Evolutionary conservation across 2,329 filamentous ascomycete species (phyloP).

Genomic region (Magnaporthiopsis poae): DNA sequence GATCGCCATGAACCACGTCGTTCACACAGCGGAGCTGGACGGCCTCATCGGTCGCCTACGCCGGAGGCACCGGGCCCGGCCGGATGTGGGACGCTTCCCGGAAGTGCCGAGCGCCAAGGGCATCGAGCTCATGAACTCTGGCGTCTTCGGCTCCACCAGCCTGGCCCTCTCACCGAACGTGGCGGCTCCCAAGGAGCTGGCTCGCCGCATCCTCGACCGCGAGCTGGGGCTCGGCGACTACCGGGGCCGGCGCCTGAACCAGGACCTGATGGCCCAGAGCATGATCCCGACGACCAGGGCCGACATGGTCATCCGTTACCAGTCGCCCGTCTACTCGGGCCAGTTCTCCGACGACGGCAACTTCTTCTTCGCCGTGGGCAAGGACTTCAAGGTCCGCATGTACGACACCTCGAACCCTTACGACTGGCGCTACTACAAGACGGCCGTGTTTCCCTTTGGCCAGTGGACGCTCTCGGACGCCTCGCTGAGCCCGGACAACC

Average conservation of each 20-base stretch:
- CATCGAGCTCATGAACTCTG: constrained; percentile 67
- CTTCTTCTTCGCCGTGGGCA: constrained; percentile 86
- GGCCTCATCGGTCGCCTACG: constrained; percentile 16
- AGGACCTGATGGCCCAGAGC: constrained; percentile 56
- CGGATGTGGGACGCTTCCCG: constrained; percentile 58
- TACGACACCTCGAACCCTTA: constrained; percentile 96
- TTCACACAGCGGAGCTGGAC: background rate
- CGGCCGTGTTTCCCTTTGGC: constrained; percentile 71
- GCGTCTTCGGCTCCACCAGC: constrained; percentile 65
- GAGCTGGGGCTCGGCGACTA: constrained; percentile 65
- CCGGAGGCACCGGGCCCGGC: constrained; percentile 30
- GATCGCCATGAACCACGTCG: background rate
- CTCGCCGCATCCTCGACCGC: constrained; percentile 65
- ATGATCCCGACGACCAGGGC: constrained; percentile 69
- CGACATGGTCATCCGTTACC: constrained; percentile 81
- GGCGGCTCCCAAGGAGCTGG: constrained; percentile 45
- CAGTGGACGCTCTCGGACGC: constrained; percentile 96
- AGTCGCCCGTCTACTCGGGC: constrained; percentile 80
- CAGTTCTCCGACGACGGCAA: constrained; percentile 96
- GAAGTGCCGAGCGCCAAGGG: constrained; percentile 75
- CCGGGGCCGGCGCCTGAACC: constrained; percentile 49
- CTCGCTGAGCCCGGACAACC: constrained; percentile 81
- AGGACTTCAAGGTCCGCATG: constrained; percentile 91
- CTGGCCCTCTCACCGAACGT: constrained; percentile 28
- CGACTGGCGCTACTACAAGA: constrained; percentile 93